Base-by-base conservation (phyloP, 148 eudicot genomes). In the Drosera capensis region DNA sequence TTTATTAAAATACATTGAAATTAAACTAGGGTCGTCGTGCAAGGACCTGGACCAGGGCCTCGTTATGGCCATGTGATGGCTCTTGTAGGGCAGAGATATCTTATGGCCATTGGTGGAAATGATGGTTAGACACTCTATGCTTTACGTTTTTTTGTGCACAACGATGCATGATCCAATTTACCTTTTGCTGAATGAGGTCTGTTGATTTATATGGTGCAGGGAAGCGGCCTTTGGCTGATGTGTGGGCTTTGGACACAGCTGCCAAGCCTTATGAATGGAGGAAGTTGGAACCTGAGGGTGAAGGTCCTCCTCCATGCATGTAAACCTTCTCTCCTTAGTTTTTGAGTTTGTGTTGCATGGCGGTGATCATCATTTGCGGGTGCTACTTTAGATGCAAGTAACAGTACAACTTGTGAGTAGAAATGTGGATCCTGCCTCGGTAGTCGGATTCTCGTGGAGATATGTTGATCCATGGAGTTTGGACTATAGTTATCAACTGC, bases 41-140 rank as follows among this genome's bases (percentile, higher is more conserved):
- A 90, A 73, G 97, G 97, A 17, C 95, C 93, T 48, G 97, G 97
- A 16, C 97, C 97, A 29, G 97, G 97, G 59, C 93, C 97, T 45
- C 97, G 97, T 55, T 90, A 90, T 61, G 97, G 97, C 30, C 97
- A 90, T 80, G 97, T 90, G 31, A 90, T 90, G 97, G 97, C 97
- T 50, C 72, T 90, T 64, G 97, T 90, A 23, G 97, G 97, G 45
- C 97, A 90, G 75, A 70, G 97, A 59, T 90, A 90, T 71, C 87
- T 90, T 52, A 90, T 90, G 97, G 87, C 94, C 52, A 90, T 90
- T 61, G 97, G 97, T 42, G 97, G 97, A 61, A 90, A 90, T 71
- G 94, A 90, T 64, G 97, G 97, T 80, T 55, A 67, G 84, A 40
- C 21, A 46, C 40, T 52, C 40, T 48, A 19, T 50, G 52, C 21